phyloP scores from a whole-genome alignment of 139 green algal species.

The Picochlorum sp. region DNA sequence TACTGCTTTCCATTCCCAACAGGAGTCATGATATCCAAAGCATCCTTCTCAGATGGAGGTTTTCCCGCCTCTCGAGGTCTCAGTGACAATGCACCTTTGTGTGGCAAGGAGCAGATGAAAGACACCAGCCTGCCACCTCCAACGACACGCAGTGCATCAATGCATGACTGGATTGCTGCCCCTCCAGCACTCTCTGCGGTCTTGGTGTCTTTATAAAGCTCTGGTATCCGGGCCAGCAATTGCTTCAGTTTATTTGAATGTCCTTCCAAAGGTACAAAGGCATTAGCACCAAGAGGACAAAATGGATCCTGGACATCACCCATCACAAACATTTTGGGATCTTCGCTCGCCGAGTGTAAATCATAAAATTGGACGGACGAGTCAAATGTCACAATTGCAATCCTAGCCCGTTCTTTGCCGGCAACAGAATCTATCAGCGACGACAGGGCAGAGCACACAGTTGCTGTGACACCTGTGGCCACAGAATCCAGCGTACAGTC shows the following conservation, averaged over 20 bases:
- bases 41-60: slow-evolving; percentile 28
- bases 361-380: slow-evolving; percentile 73
- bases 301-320: slow-evolving; percentile 55
- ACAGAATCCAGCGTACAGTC: slow-evolving; percentile 61
- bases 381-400: slow-evolving; percentile 80
- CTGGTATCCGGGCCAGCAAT: slow-evolving; percentile 60
- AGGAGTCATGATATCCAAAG: slow-evolving; percentile 39
- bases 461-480: slow-evolving; percentile 47
- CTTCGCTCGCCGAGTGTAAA: slow-evolving; percentile 25
- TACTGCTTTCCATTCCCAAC: slow-evolving; percentile 49
- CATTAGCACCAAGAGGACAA: slow-evolving; percentile 24
- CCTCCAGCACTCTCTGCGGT: slow-evolving; percentile 42
- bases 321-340: slow-evolving; percentile 73
- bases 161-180: slow-evolving; percentile 52
- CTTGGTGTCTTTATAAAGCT: slow-evolving; percentile 42
- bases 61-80: slow-evolving; percentile 34
- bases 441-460: slow-evolving; percentile 53
- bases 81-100: slow-evolving; percentile 44
- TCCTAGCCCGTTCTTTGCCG: slow-evolving; percentile 44
- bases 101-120: slow-evolving; percentile 61
- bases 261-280: slow-evolving; percentile 6
- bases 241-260: slow-evolving; percentile 16
- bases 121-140: slow-evolving; percentile 70
- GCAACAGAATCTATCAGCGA: slow-evolving; percentile 50
- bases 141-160: slow-evolving; percentile 53